These are phyloP conservation scores for Mytilinidion resinicola DNA, from an alignment of 495 filamentous ascomycete species.

Conservation along the genomic window DNA sequence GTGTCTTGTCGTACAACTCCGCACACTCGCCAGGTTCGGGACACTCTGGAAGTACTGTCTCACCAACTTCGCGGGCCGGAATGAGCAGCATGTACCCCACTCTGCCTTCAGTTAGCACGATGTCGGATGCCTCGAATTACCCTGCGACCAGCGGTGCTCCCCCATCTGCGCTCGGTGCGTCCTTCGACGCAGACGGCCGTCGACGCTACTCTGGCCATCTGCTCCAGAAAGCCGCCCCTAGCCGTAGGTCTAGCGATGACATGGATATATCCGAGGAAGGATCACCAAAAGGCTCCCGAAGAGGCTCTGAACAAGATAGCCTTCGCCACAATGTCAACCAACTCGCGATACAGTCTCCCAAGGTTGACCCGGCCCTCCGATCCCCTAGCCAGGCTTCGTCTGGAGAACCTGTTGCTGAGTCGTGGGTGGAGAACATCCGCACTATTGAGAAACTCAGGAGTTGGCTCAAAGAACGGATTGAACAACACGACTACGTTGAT, in stretches of 20 bases:
- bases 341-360: slow-evolving; percentile 26
- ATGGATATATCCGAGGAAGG: slow-evolving; percentile 55
- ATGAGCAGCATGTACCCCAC: slow-evolving; percentile 69
- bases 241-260: slow-evolving; percentile 35
- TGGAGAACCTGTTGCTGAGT: slow-evolving; percentile 14
- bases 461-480: slow-evolving; percentile 58
- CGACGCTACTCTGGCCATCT: slow-evolving; percentile 83
- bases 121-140: slow-evolving; percentile 50
- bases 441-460: slow-evolving; percentile 68
- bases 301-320: slow-evolving; percentile 21
- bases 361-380: slow-evolving; percentile 26
- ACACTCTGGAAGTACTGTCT: slow-evolving; percentile 51
- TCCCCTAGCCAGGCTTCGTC: slow-evolving; percentile 25
- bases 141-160: slow-evolving; percentile 61
- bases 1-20: slow-evolving; percentile 67
- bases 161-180: slow-evolving; percentile 70
- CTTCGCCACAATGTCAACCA: slow-evolving; percentile 26
- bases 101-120: slow-evolving; percentile 65
- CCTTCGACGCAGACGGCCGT: slow-evolving; percentile 72
- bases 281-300: slow-evolving; percentile 32
- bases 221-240: slow-evolving; percentile 58
- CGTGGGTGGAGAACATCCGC: slow-evolving; percentile 79
- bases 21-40: slow-evolving; percentile 74
- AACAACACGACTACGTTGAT: slow-evolving; percentile 53
- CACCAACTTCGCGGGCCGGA: slow-evolving; percentile 41